Evolutionary conservation across 2,329 filamentous ascomycete genomes (phyloP), one percentile per base, ranked within the genome.

Genomic region (Fusarium piperis): DNA sequence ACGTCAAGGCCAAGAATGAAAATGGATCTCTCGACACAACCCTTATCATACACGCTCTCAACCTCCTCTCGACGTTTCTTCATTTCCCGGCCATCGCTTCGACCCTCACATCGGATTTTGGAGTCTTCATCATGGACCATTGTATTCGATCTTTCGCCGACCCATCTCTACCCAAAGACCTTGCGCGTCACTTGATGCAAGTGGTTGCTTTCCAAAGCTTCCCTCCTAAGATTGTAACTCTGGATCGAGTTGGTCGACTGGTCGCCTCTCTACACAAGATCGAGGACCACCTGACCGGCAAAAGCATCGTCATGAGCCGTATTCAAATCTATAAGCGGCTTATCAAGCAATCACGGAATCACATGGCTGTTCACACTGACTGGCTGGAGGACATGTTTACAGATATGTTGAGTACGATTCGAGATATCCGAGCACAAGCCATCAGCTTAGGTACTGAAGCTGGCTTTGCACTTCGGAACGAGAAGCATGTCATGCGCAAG

Each of bases 311-410:
- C 39, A 90, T 92, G 73, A 91, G 92, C 65, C 90, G 95, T 16
- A 85, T 97, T 12, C 85, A 90, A 52, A 92, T 97, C 58, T 98
- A 97, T 78, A 90, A 90, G 70, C 91, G 90, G 60, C 85, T 99
- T 2, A 75, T 97, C 26, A 88, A 89, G 65, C 93, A 97, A 80
- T 89, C 90, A 6, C 91, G 88, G 57, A 81, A 85, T 18, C 84
- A 90, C 23, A 97, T 99, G 91, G 82, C 91, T 16, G 83, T 87
- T 26, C 90, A 94, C 62, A 85, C 88, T 3, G 87, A 93, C 65
- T 99, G 96, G 95, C 85, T 98, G 55, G 87, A 92, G 58, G 92
- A 97, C 78, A 84, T 97, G 20, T 90, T 98, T 70, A 90, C 90
- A 20, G 94, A 94, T 56, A 91, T 98, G 86, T 86, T 97, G 39